Evolutionary conservation across 495 filamentous ascomycete species (phyloP), one percentile per base, ranked within the genome.

Genomic region (Penicillium flavigenum): DNA sequence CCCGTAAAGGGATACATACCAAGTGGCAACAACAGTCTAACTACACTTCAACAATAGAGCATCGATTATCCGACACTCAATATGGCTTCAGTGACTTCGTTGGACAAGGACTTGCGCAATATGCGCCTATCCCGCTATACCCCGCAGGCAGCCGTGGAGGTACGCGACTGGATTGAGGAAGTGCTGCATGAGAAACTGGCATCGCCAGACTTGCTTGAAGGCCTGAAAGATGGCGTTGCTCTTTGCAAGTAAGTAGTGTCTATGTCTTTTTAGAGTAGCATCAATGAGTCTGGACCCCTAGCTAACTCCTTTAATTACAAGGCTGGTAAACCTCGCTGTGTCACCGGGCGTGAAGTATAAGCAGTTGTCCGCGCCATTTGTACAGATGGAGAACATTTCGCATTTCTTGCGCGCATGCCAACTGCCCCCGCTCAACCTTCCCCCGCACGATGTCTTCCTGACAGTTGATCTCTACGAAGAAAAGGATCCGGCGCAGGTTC

Each of bases 341-440:
- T 87, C 86, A 9, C 88, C 91, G 10, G 88, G 88, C 41, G 84
- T 96, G 70, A 79, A 79, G 50, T 89, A 80, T 72, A 96, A 96
- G 73, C 79, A 84, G 57, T 95, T 90, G 0, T 66, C 85, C 26
- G 98, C 97, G 92, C 94, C 94, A 3, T 98, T 98, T 72, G 92
- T 98, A 32, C 95, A 98, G 73, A 98, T 96, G 94, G 94, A 99
- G 70, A 98, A 99, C 64, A 96, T 99, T 66, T 95, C 93, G 9
- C 89, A 94, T 68, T 99, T 97, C 76, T 86, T 99, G 47, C 86
- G 84, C 62, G 90, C 91, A 48, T 91, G 91, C 74, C 88, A 96
- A 70, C 74, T 79, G 39, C 84, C 88, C 27, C 94, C 95, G 4
- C 78, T 99, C 32, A 89, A 85, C 69, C 82, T 99, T 38, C 91